These are phyloP conservation scores for Erythrobasidium hasegawianum DNA, from an alignment of 1,284 basidiomycete genomes.

Conservation along the genomic window DNA sequence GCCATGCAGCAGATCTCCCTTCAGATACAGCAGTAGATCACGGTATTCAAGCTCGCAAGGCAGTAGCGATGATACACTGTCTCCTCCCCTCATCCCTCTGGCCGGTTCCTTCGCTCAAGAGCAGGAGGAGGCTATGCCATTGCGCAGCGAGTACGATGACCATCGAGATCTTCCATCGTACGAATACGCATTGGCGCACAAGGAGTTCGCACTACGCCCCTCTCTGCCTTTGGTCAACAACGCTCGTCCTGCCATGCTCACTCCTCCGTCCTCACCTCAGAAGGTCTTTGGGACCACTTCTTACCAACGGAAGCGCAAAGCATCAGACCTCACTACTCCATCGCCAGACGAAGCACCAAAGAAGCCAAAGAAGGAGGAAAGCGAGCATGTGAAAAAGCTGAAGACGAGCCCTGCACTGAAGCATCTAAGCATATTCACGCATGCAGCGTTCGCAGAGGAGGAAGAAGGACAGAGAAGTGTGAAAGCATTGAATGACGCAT, in stretches of 20 bases:
- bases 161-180: conserved; percentile 5
- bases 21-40: neutral
- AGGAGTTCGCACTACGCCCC: conserved; percentile 3
- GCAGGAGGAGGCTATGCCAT: neutral
- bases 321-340: neutral
- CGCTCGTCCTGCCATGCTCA: neutral
- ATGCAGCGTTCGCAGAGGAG: conserved; percentile 17
- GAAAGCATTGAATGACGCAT: neutral
- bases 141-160: neutral
- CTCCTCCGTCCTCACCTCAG: neutral
- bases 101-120: neutral
- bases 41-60: neutral
- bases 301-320: conserved; percentile 1
- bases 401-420: conserved; percentile 25
- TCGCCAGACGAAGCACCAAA: neutral
- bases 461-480: neutral
- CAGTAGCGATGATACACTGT: neutral
- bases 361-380: neutral
- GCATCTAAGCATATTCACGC: conserved; percentile 20
- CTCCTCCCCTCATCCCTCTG: neutral
- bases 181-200: conserved; percentile 6
- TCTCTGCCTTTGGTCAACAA: conserved; percentile 2
- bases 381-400: neutral
- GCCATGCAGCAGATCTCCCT: neutral
- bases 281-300: neutral